A percentile compares a stretch with the other conserved stretches of the same genome.
These are phyloP conservation scores for Aspergillus caelatus DNA, from an alignment of 2,329 filamentous ascomycete genomes.

Conservation along the genomic window DNA sequence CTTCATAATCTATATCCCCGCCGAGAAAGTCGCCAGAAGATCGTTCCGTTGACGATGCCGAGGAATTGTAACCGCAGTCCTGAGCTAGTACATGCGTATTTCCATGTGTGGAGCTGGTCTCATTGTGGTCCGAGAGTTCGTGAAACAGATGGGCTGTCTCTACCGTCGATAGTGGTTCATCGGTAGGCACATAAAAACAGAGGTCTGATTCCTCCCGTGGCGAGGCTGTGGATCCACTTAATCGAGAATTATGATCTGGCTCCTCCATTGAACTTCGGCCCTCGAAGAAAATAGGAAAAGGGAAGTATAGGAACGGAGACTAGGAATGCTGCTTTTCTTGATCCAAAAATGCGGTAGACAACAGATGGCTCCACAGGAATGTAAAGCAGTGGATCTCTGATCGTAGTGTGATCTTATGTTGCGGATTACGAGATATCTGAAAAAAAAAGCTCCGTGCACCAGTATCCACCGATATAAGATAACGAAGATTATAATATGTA, in stretches of 20 bases:
- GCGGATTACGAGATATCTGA: background rate
- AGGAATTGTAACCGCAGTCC: constrained; percentile 38
- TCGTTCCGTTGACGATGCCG: constrained; percentile 34
- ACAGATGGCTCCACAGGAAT: constrained; percentile 3
- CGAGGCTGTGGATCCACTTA: background rate
- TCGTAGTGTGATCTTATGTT: background rate
- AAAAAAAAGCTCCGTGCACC: background rate
- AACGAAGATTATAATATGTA: background rate
- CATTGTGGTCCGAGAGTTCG: constrained; percentile 8
- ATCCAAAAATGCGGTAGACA: background rate
- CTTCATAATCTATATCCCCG: constrained; percentile 32
- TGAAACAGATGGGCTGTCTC: background rate
- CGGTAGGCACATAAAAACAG: background rate
- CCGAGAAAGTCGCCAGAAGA: constrained; percentile 32
- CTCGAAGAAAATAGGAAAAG: background rate
- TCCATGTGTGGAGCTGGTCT: constrained; percentile 17
- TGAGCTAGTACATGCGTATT: constrained; percentile 23
- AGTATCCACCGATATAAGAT: background rate
- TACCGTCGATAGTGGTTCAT: background rate
- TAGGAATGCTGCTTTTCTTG: constrained; percentile 3
- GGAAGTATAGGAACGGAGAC: background rate
- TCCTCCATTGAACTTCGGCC: background rate
- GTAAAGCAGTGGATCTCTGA: constrained; percentile 2
- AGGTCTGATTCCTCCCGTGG: background rate
- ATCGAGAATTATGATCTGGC: background rate